A percentile compares a stretch with the other conserved stretches of the same genome.
phyloP scores from a whole-genome alignment of 257 asterid species.

The Orobanche coerulescens region DNA sequence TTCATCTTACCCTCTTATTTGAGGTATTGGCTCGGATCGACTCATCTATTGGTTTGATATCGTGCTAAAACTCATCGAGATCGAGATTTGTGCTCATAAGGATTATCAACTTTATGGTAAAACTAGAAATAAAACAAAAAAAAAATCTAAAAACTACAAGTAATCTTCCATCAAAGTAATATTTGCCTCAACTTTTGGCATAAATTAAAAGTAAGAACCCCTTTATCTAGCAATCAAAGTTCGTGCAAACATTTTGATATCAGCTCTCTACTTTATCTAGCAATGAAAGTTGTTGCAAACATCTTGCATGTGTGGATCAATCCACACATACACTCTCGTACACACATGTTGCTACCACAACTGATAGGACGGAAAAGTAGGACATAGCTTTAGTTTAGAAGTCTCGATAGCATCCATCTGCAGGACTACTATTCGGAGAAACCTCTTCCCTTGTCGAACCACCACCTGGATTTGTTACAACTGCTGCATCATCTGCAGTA shows the following conservation, averaged over 20 bases:
- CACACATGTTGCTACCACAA: background rate
- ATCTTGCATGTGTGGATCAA: background rate
- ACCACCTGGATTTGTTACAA: constrained; percentile 11
- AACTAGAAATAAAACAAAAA: too few species aligned
- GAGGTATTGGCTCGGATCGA: too few species aligned
- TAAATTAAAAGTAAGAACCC: background rate
- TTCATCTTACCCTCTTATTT: too few species aligned
- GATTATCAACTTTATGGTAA: too few species aligned
- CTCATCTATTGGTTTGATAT: too few species aligned
- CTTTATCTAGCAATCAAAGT: background rate
- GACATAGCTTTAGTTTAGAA: constrained; percentile 19
- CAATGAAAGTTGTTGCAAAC: background rate
- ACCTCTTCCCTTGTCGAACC: background rate
- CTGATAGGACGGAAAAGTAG: background rate
- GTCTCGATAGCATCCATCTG: constrained; percentile 20
- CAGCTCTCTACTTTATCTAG: too few species aligned
- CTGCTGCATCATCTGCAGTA: constrained; percentile 24
- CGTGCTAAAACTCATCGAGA: too few species aligned
- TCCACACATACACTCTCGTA: background rate
- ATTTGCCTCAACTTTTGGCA: background rate
- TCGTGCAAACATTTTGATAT: background rate
- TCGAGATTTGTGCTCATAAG: too few species aligned
- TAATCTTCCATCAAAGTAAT: background rate
- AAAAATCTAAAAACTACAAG: too few species aligned
- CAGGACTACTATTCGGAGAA: constrained; percentile 18